These are phyloP conservation scores for Alternaria ventricosa DNA, from an alignment of 2,329 filamentous ascomycete species.

Conservation along the genomic window DNA sequence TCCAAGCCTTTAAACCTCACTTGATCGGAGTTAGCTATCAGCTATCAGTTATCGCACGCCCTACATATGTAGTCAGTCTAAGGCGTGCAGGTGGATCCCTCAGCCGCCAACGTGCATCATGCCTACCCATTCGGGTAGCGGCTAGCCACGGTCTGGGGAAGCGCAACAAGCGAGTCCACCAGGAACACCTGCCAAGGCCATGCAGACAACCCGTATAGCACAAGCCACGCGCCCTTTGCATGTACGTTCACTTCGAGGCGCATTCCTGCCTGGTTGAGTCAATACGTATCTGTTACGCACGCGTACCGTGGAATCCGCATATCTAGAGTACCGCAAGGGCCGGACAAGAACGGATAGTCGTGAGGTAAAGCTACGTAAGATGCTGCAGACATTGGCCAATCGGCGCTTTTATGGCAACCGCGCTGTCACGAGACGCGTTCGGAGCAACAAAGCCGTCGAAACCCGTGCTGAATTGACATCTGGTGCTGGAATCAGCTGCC, in stretches of 20 bases:
- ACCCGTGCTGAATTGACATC: slow-evolving; percentile 28
- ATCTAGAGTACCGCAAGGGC: neutral
- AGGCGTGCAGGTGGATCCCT: slow-evolving; percentile 18
- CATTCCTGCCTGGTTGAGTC: neutral
- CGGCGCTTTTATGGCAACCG: slow-evolving; percentile 10
- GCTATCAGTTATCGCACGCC: slow-evolving; percentile 22
- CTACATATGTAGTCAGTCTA: slow-evolving; percentile 31
- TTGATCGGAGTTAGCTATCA: neutral
- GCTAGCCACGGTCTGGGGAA: slow-evolving; percentile 43
- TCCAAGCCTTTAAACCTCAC: slow-evolving; percentile 6
- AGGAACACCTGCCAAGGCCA: slow-evolving; percentile 11
- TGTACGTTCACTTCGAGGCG: neutral
- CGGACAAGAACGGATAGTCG: neutral
- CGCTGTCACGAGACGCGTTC: slow-evolving; percentile 11
- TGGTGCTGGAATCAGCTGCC: neutral
- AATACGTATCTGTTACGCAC: neutral
- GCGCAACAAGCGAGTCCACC: slow-evolving; percentile 27
- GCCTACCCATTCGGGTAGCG: slow-evolving; percentile 30
- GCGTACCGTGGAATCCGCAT: neutral
- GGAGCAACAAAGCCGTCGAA: slow-evolving; percentile 33
- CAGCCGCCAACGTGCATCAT: slow-evolving; percentile 23
- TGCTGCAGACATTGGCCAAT: slow-evolving; percentile 4
- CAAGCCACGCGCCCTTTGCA: slow-evolving; percentile 19
- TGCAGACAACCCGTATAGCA: neutral
- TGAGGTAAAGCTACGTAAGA: slow-evolving; percentile 28